Base-by-base conservation (phyloP, 2,329 filamentous ascomycete genomes). In the Herpotrichia juniperi region DNA sequence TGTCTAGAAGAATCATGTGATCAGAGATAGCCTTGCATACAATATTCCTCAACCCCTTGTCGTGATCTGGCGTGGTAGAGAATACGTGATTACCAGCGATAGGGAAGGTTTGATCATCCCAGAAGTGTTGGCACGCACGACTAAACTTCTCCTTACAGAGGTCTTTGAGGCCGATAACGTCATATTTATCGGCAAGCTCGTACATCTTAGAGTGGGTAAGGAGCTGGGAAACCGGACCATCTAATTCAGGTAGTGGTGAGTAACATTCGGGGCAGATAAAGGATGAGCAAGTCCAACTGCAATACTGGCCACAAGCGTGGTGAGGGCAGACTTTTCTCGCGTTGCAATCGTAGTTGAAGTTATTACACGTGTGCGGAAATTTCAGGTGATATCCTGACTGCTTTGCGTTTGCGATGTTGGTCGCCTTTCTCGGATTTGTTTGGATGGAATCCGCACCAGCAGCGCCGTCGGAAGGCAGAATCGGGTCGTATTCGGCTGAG, bases 251-350 rank as follows among this genome's bases (percentile, higher is more conserved):
- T 14, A 9, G 17, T 25, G 30, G 31, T 11, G 31, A 34, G 31
- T 24, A 12, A 26, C 48, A 50, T 37, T 31, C 25, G 4, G 19
- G 8, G 34, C 51, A 54, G 17, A 37, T 42, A 32, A 47, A 51
- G 1, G 28, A 7, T 19, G 2, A 9, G 39, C 47, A 50, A 12
- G 34, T 31, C 14, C 14, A 39, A 12, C 12, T 9, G 37, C 49
- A 52, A 26, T 42, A 4, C 28, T 2, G 2, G 9, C 24, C 35
- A 30, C 46, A 53, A 8, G 7, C 14, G 34, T 53, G 51, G 31
- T 51, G 48, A 5, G 42, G 31, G 16, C 48, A 51, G 12, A 50
- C 12, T 88, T 85, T 55, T 87, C 88, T 1, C 83, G 86, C 0
- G 10, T 5, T 11, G n/a, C 31, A 86, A n/a, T 87, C 14, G 19